phyloP scores from a whole-genome alignment of 805 yeast genomes.

The Yamadazyma nakazawae region DNA sequence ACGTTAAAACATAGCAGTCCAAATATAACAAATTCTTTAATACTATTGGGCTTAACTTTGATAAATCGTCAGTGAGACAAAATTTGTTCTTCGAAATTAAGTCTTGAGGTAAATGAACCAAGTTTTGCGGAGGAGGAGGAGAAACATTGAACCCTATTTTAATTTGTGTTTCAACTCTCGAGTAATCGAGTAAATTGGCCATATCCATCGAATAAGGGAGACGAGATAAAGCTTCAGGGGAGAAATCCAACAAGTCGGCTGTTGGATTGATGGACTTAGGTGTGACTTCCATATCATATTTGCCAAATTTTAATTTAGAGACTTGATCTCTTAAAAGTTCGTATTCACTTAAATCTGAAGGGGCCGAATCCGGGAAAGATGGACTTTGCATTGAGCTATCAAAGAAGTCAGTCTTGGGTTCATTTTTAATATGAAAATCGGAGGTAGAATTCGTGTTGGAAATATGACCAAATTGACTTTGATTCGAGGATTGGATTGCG shows the following conservation, averaged over 20 bases:
- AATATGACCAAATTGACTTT: not conserved
- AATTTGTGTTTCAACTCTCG: constrained; percentile 95
- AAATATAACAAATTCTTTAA: constrained; percentile 57
- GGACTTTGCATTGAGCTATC: not conserved
- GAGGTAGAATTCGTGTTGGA: not conserved
- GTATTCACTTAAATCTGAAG: constrained; percentile 6
- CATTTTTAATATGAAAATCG: not conserved
- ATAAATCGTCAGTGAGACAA: constrained; percentile 54
- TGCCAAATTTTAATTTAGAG: constrained; percentile 54
- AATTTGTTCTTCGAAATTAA: constrained; percentile 84
- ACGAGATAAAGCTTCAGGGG: constrained; percentile 29
- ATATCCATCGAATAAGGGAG: constrained; percentile 52
- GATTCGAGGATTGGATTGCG: not conserved
- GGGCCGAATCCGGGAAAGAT: not conserved
- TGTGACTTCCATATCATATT: constrained; percentile 33
- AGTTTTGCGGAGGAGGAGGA: constrained; percentile 73
- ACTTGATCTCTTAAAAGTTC: constrained; percentile 49
- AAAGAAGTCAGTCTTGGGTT: not conserved
- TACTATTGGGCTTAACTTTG: constrained; percentile 38
- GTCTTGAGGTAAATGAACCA: constrained; percentile 81
- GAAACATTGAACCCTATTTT: constrained; percentile 64
- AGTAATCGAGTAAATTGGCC: constrained; percentile 67
- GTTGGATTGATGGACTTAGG: constrained; percentile 31
- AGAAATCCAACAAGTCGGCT: constrained; percentile 36
- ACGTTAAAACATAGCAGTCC: constrained; percentile 77